Conservation (phyloP, 257 asterid genomes). For the Plantago elongata region DNA sequence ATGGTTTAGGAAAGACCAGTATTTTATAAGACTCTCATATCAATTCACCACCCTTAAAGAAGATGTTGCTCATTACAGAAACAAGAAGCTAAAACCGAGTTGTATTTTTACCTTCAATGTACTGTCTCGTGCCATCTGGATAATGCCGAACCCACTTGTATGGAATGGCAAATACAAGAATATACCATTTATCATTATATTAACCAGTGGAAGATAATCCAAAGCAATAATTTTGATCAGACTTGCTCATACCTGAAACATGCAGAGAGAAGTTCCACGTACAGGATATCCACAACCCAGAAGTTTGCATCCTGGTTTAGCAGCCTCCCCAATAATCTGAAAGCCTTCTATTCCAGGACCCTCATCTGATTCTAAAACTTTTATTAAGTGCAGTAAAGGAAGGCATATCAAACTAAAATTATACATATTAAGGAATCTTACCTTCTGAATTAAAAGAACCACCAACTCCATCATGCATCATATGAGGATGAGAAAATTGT, state of each 20-base stretch:
- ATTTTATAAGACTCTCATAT: too few relatives aligned
- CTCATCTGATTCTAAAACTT: conserved; percentile 42
- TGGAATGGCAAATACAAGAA: conserved; percentile 21
- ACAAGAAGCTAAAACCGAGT: conserved; percentile 11
- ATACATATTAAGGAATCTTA: conserved; percentile 23
- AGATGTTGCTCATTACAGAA: neutral
- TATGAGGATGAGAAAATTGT: conserved; percentile 42
- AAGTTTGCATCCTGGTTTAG: conserved; percentile 87
- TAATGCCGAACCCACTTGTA: conserved; percentile 97
- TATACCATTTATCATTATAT: conserved; percentile 12
- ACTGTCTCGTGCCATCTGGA: conserved; percentile 97
- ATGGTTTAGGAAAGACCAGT: too few relatives aligned
- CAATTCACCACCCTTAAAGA: too few relatives aligned
- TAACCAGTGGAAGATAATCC: conserved; percentile 1
- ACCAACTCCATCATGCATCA: conserved; percentile 41
- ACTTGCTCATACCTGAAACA: conserved; percentile 77
- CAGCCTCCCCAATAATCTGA: conserved; percentile 82
- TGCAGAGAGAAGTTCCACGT: conserved; percentile 95
- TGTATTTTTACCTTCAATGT: conserved; percentile 71
- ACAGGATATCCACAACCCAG: conserved; percentile 93
- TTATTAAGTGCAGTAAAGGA: conserved; percentile 22
- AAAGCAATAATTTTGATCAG: conserved; percentile 2
- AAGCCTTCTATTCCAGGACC: conserved; percentile 90
- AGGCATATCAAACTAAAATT: conserved; percentile 7
- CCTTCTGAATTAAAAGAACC: conserved; percentile 71